Evolutionary conservation across 2,329 filamentous ascomycete genomes (phyloP).

Genomic region (Elsinoe arachidis): DNA sequence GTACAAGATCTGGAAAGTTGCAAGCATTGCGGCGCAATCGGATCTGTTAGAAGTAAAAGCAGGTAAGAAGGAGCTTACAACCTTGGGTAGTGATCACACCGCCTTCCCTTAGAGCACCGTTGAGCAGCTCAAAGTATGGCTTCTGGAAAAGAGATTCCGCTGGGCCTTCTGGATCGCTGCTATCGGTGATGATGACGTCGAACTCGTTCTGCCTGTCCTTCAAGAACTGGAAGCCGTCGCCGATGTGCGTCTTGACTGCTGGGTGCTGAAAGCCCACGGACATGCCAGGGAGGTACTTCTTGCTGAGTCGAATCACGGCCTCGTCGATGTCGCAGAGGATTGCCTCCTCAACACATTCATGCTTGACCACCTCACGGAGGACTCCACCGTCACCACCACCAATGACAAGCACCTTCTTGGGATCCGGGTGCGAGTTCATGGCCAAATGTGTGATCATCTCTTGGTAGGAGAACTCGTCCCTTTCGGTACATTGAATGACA

Average conservation of each 20-base stretch:
- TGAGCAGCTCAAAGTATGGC: slow-evolving; percentile 92
- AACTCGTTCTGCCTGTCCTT: slow-evolving; percentile 94
- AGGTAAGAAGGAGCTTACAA: slow-evolving; percentile 64
- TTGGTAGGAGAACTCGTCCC: slow-evolving; percentile 94
- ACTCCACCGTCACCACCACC: slow-evolving; percentile 96
- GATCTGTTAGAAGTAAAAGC: not conserved
- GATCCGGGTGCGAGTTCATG: slow-evolving; percentile 97
- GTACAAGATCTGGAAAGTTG: slow-evolving; percentile 11
- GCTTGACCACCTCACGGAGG: slow-evolving; percentile 97
- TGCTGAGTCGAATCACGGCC: slow-evolving; percentile 96
- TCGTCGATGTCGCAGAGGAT: slow-evolving; percentile 98
- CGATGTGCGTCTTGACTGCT: slow-evolving; percentile 84
- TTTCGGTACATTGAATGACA: slow-evolving; percentile 97
- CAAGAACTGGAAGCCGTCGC: slow-evolving; percentile 98
- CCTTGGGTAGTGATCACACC: slow-evolving; percentile 99
- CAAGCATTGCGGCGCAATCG: slow-evolving; percentile 1
- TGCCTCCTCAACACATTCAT: slow-evolving; percentile 92
- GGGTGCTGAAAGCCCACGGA: slow-evolving; percentile 82
- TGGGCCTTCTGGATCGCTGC: slow-evolving; percentile 91
- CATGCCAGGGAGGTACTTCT: slow-evolving; percentile 96
- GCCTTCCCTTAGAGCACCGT: slow-evolving; percentile 82
- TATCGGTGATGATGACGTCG: slow-evolving; percentile 99
- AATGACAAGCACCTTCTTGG: slow-evolving; percentile 97
- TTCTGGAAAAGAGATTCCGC: slow-evolving; percentile 97
- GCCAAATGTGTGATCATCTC: slow-evolving; percentile 99